Evolutionary conservation across 177 flowering plant species (phyloP).

Genomic region (Vitis hybrid): DNA sequence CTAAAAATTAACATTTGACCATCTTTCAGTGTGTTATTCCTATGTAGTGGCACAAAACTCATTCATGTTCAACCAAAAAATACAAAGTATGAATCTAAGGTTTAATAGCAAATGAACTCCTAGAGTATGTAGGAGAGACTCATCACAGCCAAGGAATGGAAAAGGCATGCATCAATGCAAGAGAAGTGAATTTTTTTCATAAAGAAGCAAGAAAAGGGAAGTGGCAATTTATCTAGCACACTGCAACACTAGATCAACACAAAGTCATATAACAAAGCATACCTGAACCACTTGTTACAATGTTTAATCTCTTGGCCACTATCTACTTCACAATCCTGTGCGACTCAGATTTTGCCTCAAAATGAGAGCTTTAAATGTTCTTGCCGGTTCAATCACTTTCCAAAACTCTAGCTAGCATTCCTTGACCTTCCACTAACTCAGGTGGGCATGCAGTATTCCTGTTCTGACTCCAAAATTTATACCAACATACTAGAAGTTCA

Average conservation of each 20-base stretch:
- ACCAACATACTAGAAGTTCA: slow-evolving; percentile 10
- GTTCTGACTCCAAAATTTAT: slow-evolving; percentile 10
- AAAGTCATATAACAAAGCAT: slow-evolving; percentile 1
- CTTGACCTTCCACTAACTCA: slow-evolving; percentile 8
- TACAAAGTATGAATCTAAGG: not conserved
- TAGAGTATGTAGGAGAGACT: not conserved
- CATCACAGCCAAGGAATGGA: not conserved
- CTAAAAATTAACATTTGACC: too few relatives aligned
- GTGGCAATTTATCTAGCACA: not conserved
- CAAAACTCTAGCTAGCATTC: slow-evolving; percentile 13
- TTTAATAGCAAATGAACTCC: not conserved
- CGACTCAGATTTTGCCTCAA: not conserved
- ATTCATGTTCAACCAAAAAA: too few relatives aligned
- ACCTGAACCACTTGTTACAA: slow-evolving; percentile 15
- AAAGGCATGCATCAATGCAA: not conserved
- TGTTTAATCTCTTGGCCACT: slow-evolving; percentile 7
- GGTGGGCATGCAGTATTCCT: slow-evolving; percentile 4
- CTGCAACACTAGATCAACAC: slow-evolving; percentile 1
- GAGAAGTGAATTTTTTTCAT: not conserved
- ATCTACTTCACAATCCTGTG: not conserved
- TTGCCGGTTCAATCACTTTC: not conserved
- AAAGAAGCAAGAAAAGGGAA: not conserved
- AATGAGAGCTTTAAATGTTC: slow-evolving; percentile 1
- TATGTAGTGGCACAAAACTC: too few relatives aligned
- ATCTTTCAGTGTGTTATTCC: too few relatives aligned